These are phyloP conservation scores for Oryza rufipogon DNA, from an alignment of 176 grass and related monocot species.

Conservation along the genomic window DNA sequence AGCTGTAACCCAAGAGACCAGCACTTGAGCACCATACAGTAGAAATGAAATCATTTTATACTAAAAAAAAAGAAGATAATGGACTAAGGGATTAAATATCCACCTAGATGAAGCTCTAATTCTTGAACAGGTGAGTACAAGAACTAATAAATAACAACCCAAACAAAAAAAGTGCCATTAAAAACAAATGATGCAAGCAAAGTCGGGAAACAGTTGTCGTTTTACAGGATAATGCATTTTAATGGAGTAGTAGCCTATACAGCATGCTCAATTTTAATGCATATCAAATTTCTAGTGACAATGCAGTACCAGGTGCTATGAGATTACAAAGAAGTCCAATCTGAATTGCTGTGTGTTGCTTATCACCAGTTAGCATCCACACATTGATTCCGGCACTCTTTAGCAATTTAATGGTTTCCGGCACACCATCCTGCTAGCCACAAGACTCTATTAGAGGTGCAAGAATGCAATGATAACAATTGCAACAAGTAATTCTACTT, in stretches of 20 bases:
- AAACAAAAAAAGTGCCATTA: neutral
- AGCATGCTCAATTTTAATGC: neutral
- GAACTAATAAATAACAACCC: slow-evolving; percentile 3
- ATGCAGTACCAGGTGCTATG: slow-evolving; percentile 66
- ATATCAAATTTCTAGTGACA: slow-evolving; percentile 21
- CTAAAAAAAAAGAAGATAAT: slow-evolving; percentile 3
- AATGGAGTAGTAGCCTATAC: slow-evolving; percentile 18
- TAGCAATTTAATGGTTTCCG: slow-evolving; percentile 91
- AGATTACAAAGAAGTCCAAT: slow-evolving; percentile 91
- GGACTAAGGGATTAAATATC: neutral
- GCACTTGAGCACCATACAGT: neutral
- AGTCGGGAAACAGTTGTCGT: neutral
- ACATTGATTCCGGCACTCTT: slow-evolving; percentile 92
- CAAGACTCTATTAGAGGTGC: slow-evolving; percentile 34
- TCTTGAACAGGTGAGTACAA: neutral
- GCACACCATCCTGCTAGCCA: slow-evolving; percentile 79
- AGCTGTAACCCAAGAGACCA: slow-evolving; percentile 3
- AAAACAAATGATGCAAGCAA: slow-evolving; percentile 10
- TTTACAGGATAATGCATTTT: neutral
- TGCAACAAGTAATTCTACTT: slow-evolving; percentile 13
- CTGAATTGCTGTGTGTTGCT: slow-evolving; percentile 91
- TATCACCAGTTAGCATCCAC: slow-evolving; percentile 98
- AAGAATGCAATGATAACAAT: slow-evolving; percentile 29
- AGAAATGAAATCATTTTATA: slow-evolving; percentile 1
- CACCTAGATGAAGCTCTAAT: neutral